Evolutionary conservation across 2,329 filamentous ascomycete species (phyloP).

Genomic region (Calonectria naviculata): DNA sequence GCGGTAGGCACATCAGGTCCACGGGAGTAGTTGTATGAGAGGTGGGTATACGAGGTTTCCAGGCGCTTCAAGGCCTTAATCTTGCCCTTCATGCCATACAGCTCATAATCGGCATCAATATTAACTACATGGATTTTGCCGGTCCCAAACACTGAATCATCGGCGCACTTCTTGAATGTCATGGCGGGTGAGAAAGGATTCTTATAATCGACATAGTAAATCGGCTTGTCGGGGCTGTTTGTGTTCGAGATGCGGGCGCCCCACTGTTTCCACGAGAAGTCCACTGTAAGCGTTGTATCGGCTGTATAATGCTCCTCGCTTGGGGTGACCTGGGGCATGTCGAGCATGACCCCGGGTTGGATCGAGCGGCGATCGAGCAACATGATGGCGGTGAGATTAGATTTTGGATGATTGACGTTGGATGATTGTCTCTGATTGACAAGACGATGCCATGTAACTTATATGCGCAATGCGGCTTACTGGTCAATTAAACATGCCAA

Average conservation of each 20-base stretch:
- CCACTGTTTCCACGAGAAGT: constrained; percentile 33
- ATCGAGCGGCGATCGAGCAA: background rate
- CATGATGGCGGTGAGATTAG: background rate
- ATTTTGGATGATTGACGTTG: background rate
- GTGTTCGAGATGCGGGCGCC: constrained; percentile 25
- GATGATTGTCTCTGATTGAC: background rate
- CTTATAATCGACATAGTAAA: constrained; percentile 28
- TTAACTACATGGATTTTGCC: constrained; percentile 32
- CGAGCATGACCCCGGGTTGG: background rate
- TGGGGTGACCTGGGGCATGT: background rate
- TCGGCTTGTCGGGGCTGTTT: constrained; percentile 13
- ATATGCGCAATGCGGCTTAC: background rate
- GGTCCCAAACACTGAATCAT: constrained; percentile 13
- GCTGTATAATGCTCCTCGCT: background rate
- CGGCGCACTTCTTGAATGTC: constrained; percentile 18
- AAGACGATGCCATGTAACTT: background rate
- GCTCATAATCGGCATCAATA: constrained; percentile 35
- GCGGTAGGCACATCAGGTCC: constrained; percentile 16
- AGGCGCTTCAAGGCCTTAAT: constrained; percentile 34
- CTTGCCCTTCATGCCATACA: constrained; percentile 30
- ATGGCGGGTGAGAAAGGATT: constrained; percentile 23
- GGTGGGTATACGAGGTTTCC: constrained; percentile 34
- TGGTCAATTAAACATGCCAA: background rate
- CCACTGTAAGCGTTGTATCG: constrained; percentile 13
- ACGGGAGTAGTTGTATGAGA: constrained; percentile 30